Base-by-base conservation (phyloP, 352 stramenopile species). In the Phytopythium sindhum region DNA sequence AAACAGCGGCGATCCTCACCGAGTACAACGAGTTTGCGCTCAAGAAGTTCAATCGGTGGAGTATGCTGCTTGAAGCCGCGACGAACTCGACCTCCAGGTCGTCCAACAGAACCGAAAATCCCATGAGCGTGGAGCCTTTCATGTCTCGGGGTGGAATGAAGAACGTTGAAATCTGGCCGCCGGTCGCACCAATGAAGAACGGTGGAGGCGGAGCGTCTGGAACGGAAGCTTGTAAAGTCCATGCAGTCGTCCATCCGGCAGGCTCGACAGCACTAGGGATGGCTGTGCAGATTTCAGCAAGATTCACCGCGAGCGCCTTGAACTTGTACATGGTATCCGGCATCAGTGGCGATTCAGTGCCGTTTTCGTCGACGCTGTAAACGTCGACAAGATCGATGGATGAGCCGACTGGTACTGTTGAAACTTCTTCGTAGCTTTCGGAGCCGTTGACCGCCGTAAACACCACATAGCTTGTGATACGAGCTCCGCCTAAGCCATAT, bases 381-480 rank as follows among this genome's bases (percentile, higher is more conserved):
- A 91, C 65, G 14, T 88, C 73, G 9, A 85, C 51, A 0, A 64
- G 44, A 41, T 73, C 60, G 1, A 74, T 62, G 4, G 54, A 48
- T 0, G 61, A 61, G 1, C 42, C 59, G 26, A 73, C 65, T 10
- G 80, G 53, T 26, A 45, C 83, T 19, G 62, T 74, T 9, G 58
- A 59, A 12, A 84, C 66, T 57, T 87, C 69, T 24, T 75, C 24
- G 48, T 74, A 88, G 21, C 39, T 42, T 24, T 35, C 63, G 29
- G 55, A 68, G 24, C 66, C 71, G 50, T 80, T 73, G 0, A 64
- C 65, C 4, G 77, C 60, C 60, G 89, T 76, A 55, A 77, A 91
- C n/a, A 89, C 73, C 0, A 85, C 61, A 41, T 84, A 91, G 21
- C 78, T 75, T 51, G 60, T 70, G 31, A 91, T 85, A 8, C 66